Evolutionary conservation across 2,329 filamentous ascomycete genomes (phyloP).

Genomic region (Fusarium hostae): DNA sequence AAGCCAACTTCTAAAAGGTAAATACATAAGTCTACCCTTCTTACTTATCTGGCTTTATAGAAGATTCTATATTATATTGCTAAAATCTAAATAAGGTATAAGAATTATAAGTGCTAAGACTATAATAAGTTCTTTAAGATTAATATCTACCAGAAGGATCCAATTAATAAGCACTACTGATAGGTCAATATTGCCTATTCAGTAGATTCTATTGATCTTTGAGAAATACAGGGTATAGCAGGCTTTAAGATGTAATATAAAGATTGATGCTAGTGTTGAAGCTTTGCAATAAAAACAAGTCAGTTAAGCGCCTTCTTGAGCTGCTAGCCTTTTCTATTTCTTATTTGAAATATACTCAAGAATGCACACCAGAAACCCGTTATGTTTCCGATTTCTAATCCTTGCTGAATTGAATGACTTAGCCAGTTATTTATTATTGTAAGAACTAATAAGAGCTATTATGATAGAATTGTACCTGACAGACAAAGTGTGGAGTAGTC

Average conservation of each 20-base stretch:
- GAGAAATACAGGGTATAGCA: background rate
- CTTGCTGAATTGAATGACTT: background rate
- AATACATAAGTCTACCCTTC: background rate
- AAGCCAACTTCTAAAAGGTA: background rate
- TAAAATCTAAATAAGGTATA: constrained; percentile 6
- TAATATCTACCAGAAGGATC: constrained; percentile 24
- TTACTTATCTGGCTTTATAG: background rate
- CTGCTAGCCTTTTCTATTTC: background rate
- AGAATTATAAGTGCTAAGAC: constrained; percentile 15
- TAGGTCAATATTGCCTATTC: constrained; percentile 15
- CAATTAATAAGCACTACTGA: constrained; percentile 26
- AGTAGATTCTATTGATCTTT: constrained; percentile 5
- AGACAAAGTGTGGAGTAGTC: background rate
- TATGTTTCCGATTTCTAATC: background rate
- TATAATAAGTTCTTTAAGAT: constrained; percentile 29
- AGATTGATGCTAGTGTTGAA: background rate
- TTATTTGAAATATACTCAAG: background rate
- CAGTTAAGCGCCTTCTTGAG: background rate
- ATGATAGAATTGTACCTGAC: background rate
- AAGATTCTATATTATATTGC: background rate
- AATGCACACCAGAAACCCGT: background rate
- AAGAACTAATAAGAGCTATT: background rate
- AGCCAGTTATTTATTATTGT: background rate
- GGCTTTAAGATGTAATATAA: background rate
- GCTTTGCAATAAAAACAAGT: background rate